Conservation (phyloP, 1,284 basidiomycete species). For the Erythrobasidium hasegawianum region DNA sequence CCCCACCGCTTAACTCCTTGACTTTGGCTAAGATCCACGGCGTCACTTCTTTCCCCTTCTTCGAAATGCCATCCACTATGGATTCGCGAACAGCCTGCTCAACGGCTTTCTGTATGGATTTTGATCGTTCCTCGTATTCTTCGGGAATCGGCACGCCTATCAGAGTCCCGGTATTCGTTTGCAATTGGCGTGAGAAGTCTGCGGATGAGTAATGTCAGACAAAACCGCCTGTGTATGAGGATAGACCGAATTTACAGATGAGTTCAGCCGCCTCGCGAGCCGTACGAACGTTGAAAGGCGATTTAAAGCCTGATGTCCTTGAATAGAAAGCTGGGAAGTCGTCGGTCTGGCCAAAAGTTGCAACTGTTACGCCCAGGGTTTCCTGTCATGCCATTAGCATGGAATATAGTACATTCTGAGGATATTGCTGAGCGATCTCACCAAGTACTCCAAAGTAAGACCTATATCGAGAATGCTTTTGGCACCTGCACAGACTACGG, state of each 20-base stretch:
- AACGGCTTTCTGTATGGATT: constrained; percentile 70
- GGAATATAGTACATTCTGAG: background rate
- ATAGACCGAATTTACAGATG: constrained; percentile 57
- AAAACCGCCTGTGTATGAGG: background rate
- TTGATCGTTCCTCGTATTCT: constrained; percentile 64
- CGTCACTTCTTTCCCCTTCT: constrained; percentile 83
- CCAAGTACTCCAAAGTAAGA: constrained; percentile 85
- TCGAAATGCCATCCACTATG: constrained; percentile 73
- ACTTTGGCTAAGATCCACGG: constrained; percentile 90
- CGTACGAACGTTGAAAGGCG: constrained; percentile 53
- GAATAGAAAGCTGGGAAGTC: constrained; percentile 96
- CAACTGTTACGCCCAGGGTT: constrained; percentile 89
- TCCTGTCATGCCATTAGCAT: constrained; percentile 58
- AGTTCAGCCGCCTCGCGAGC: constrained; percentile 64
- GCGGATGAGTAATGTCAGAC: background rate
- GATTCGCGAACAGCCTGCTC: constrained; percentile 82
- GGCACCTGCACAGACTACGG: constrained; percentile 86
- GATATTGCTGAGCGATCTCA: constrained; percentile 47
- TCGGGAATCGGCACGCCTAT: constrained; percentile 89
- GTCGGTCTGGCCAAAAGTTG: constrained; percentile 67
- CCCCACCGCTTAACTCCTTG: constrained; percentile 71
- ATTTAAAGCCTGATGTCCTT: constrained; percentile 70
- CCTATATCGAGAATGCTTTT: constrained; percentile 96
- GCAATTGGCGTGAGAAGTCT: constrained; percentile 53
- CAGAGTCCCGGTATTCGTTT: constrained; percentile 67